Conservation (phyloP, 148 eudicot species). For the Linanthus parryae region DNA sequence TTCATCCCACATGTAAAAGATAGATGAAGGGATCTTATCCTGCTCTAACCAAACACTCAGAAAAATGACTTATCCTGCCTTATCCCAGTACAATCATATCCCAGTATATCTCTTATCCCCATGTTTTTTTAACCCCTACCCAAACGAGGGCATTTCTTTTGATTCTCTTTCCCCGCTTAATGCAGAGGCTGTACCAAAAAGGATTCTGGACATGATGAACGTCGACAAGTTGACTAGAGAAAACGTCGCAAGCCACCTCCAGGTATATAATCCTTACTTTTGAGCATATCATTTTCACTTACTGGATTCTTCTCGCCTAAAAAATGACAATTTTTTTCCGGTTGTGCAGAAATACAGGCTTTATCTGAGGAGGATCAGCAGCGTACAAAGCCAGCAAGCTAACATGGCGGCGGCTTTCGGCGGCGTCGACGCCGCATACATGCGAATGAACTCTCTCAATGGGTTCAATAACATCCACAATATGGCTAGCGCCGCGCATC, state of each 20-base stretch:
- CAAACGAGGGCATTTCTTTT: background rate
- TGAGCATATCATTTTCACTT: background rate
- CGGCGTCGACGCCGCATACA: constrained; percentile 35
- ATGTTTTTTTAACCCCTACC: too few species aligned
- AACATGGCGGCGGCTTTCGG: constrained; percentile 57
- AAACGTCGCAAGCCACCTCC: constrained; percentile 80
- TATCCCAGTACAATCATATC: background rate
- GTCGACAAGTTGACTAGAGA: constrained; percentile 61
- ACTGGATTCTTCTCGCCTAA: background rate
- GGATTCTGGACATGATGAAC: constrained; percentile 62
- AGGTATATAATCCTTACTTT: constrained; percentile 24
- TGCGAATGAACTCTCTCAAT: constrained; percentile 31
- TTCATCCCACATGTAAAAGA: too few species aligned
- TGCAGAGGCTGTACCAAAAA: constrained; percentile 75
- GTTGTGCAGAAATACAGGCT: constrained; percentile 59
- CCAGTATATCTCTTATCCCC: too few species aligned
- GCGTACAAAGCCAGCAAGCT: constrained; percentile 55
- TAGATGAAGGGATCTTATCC: too few species aligned
- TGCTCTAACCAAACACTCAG: too few species aligned
- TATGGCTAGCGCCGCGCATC: constrained; percentile 23
- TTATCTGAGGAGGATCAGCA: constrained; percentile 47
- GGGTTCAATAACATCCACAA: constrained; percentile 24
- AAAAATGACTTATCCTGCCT: constrained; percentile 2
- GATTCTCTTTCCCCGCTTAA: background rate
- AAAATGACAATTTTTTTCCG: background rate